Evolutionary conservation across 2,329 filamentous ascomycete genomes (phyloP).

Genomic region (Alternaria conjuncta): DNA sequence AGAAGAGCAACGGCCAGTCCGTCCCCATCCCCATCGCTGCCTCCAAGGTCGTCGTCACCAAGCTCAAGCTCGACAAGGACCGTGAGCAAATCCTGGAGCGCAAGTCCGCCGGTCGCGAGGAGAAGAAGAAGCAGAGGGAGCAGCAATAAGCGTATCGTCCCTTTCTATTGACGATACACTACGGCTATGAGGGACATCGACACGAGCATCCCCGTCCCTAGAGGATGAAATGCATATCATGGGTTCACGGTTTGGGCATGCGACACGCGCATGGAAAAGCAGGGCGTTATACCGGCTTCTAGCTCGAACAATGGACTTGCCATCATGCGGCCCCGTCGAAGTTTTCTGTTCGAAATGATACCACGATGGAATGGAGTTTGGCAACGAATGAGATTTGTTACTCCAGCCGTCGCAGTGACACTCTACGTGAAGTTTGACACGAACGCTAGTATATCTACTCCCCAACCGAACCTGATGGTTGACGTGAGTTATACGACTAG

Average conservation of each 20-base stretch:
- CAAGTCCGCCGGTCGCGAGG: conserved; percentile 80
- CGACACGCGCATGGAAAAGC: conserved; percentile 44
- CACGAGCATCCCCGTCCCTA: conserved; percentile 43
- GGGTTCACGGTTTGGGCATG: conserved; percentile 45
- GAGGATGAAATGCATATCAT: conserved; percentile 50
- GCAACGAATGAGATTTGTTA: conserved; percentile 32
- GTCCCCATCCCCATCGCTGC: conserved; percentile 94
- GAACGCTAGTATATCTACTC: conserved; percentile 87
- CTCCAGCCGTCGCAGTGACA: conserved; percentile 34
- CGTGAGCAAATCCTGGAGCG: conserved; percentile 86
- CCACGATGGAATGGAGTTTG: conserved; percentile 35
- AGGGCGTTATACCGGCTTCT: conserved; percentile 47
- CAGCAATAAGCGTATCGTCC: conserved; percentile 53
- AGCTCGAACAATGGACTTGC: conserved; percentile 48
- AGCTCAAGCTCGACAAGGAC: conserved; percentile 98
- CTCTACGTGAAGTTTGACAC: conserved; percentile 19
- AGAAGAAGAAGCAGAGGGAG: conserved; percentile 70
- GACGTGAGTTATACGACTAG: conserved; percentile 88
- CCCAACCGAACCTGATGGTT: conserved; percentile 74
- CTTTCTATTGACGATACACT: conserved; percentile 48
- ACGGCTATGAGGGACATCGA: conserved; percentile 44
- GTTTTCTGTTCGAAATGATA: conserved; percentile 41
- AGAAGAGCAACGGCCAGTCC: conserved; percentile 96
- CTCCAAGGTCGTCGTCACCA: conserved; percentile 97
- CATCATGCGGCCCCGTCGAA: conserved; percentile 42